These are phyloP conservation scores for Pseudocercospora fuligena DNA, from an alignment of 2,329 filamentous ascomycete species.

Conservation along the genomic window DNA sequence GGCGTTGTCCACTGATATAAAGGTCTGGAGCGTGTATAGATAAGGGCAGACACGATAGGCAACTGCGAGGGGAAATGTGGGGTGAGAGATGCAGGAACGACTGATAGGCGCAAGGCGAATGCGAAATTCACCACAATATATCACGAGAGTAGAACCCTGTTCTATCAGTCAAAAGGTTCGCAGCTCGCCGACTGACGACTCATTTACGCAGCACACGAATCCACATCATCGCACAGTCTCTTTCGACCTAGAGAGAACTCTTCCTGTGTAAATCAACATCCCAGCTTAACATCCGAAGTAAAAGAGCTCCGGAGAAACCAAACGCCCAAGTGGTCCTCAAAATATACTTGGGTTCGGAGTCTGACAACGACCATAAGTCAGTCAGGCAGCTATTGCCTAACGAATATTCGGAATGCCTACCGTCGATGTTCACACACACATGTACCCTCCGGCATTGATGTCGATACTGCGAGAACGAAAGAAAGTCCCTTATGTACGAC, in stretches of 20 bases:
- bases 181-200: not conserved
- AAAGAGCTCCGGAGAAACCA: not conserved
- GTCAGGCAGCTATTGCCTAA: not conserved
- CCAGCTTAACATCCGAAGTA: not conserved
- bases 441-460: conserved; percentile 61
- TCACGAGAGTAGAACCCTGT: not conserved
- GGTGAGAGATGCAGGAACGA: not conserved
- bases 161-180: not conserved
- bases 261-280: no score
- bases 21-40: conserved; percentile 13
- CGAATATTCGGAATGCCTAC: conserved; percentile 41
- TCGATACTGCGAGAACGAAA: conserved; percentile 60
- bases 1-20: conserved; percentile 17
- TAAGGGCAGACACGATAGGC: conserved; percentile 16
- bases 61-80: conserved; percentile 7
- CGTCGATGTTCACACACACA: conserved; percentile 67
- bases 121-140: not conserved
- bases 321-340: not conserved
- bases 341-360: not conserved
- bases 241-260: no score
- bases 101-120: not conserved
- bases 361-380: not conserved
- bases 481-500: conserved; percentile 72
- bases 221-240: not conserved
- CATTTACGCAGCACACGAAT: not conserved